Base-by-base conservation (phyloP, 768 basidiomycete genomes). In the Boletus huronensis region DNA sequence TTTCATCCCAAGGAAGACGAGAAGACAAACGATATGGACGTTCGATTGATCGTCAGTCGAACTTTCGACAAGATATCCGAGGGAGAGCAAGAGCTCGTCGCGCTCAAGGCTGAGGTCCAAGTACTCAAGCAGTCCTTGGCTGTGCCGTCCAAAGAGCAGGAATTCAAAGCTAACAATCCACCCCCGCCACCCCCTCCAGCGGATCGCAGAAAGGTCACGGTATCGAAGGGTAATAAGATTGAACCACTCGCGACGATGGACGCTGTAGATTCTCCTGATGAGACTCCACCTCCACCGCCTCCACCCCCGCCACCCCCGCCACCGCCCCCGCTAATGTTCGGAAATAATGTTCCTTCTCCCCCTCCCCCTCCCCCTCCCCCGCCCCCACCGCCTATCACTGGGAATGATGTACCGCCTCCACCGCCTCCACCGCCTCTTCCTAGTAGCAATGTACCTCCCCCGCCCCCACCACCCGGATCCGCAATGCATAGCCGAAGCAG, bases 51-150 rank as follows among this genome's bases (percentile, higher is more conserved):
- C 58, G 90, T 85, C 0, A 78, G 76, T n/a, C 81, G 80, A 32
- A 80, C 85, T 2, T 84, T 95, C 32, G 87, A 90, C 50, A 80
- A 78, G 28, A 67, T 91, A 41, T 77, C 81, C 0, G 77, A 82
- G 63, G 88, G 87, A 61, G 89, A 93, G 43, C 77, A 81, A 17
- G 81, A 85, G 60, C 84, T 91, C 35, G 64, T 65, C 3, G 57
- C 70, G 10, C 76, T 95, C 25, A 74, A 70, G 55, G 64, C 67
- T 13, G 76, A 87, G 60, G 70, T 87, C 6, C 67, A 72, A 19
- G 74, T 76, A 4, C 74, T 85, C 44, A 82, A 82, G 60, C 70
- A 73, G 16, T 77, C 82, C 47, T 63, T 85, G 31, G 70, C 75
- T 42, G 75, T 75, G 6, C 82, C 77, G 57, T 81, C 82, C 5